phyloP scores from a whole-genome alignment of 495 filamentous ascomycete genomes.

The Neurospora sp. region DNA sequence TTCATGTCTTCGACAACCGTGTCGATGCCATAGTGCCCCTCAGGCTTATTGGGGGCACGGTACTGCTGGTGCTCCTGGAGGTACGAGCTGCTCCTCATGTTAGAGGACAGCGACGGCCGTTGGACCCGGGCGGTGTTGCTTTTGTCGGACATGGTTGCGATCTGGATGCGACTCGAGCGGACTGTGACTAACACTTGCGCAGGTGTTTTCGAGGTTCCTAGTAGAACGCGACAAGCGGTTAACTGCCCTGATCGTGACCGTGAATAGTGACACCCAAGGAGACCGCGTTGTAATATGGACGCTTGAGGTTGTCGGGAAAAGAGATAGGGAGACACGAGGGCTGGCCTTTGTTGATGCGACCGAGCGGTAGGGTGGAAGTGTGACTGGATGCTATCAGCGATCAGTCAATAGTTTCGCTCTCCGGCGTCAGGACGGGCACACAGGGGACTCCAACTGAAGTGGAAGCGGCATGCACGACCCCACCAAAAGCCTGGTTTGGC shows the following conservation, averaged over 20 bases:
- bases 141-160: slow-evolving; percentile 26
- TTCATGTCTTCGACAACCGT: slow-evolving; percentile 42
- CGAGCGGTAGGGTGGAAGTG: not conserved
- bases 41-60: slow-evolving; percentile 46
- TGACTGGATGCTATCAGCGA: not conserved
- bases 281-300: not conserved
- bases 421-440: not conserved
- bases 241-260: not conserved
- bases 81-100: slow-evolving; percentile 58
- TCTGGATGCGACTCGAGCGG: not conserved
- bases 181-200: not conserved
- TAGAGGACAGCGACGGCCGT: slow-evolving; percentile 35
- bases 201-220: not conserved
- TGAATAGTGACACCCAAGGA: not conserved
- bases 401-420: not conserved
- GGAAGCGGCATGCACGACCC: not conserved
- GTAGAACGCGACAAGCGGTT: not conserved
- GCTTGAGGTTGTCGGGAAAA: not conserved
- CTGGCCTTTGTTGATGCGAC: not conserved
- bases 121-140: slow-evolving; percentile 19
- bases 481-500: not conserved
- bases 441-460: not conserved
- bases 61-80: slow-evolving; percentile 68
- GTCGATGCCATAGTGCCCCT: slow-evolving; percentile 44
- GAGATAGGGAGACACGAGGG: not conserved